Evolutionary conservation across 2,329 filamentous ascomycete genomes (phyloP), one percentile per base, ranked within the genome.

Genomic region (Fragosphaeria purpurea): DNA sequence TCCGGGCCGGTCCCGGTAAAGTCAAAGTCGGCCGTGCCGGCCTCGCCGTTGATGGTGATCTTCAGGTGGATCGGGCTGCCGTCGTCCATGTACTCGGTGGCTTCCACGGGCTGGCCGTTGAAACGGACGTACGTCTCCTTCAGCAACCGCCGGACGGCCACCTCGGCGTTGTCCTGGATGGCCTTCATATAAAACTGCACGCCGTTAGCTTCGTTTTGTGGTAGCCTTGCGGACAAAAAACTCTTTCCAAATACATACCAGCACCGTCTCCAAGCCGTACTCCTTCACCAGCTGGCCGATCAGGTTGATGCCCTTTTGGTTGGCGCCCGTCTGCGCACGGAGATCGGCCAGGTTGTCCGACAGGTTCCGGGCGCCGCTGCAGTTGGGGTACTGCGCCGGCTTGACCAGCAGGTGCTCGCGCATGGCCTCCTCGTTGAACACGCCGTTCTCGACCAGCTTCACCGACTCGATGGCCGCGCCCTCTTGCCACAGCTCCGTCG

Each of bases 121-220:
- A 53, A 54, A 83, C 82, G 10, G 82, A 83, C 35, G 83, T 81
- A 45, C 0, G 80, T 38, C 3, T 76, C 71, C 59, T 85, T 88
- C 30, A 91, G 70, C 4, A 91, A 70, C 44, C 77, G 77, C 9
- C 85, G 77, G 0, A 93, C 87, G 12, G 80, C 82, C 1, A 79
- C 69, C 58, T 88, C 86, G 0, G 86, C 87, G 38, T 87, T 89
- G 43, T 78, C 73, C 62, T 90, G 86, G 51, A 91, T 90, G 44
- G 76, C 82, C 42, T 75, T 72, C 86, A 91, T 90, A 63, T 89
- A 89, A 59, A 85, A 82, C 54, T 86, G n/a, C n/a, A n/a, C n/a
- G n/a, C n/a, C n/a, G n/a, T n/a, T n/a, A n/a, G n/a, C n/a, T n/a
- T n/a, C n/a, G n/a, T n/a, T n/a, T n/a, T n/a, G n/a, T n/a, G n/a